phyloP scores from a whole-genome alignment of 164 flowering plant species.

The Vitis rupestris region DNA sequence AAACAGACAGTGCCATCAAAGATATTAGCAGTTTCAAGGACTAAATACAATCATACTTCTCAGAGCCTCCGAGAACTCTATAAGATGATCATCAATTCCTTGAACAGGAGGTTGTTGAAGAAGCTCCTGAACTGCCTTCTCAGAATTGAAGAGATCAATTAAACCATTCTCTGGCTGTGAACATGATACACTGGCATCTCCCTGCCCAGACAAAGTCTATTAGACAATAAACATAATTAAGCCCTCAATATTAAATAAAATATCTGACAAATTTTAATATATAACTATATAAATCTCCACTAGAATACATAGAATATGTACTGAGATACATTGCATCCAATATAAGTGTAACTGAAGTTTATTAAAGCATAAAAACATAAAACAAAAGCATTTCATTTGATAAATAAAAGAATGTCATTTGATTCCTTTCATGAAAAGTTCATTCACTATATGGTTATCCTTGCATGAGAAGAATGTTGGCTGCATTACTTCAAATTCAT shows the following conservation, averaged over 20 bases:
- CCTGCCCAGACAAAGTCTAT: slow-evolving; percentile 32
- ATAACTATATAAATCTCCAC: background rate
- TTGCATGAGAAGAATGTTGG: background rate
- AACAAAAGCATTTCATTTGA: background rate
- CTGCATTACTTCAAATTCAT: too few relatives aligned
- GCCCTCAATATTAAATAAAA: too few relatives aligned
- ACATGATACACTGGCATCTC: slow-evolving; percentile 36
- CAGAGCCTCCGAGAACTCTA: slow-evolving; percentile 92
- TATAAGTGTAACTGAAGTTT: background rate
- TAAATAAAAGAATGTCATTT: background rate
- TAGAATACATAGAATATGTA: background rate
- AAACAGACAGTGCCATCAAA: background rate
- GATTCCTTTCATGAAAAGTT: background rate
- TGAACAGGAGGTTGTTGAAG: slow-evolving; percentile 53
- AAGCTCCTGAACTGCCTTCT: slow-evolving; percentile 61
- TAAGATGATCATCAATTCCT: slow-evolving; percentile 80
- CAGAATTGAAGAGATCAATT: slow-evolving; percentile 47
- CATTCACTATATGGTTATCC: background rate
- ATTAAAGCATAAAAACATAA: background rate
- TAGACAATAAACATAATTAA: slow-evolving; percentile 2
- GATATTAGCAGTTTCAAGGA: background rate
- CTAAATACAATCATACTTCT: slow-evolving; percentile 57
- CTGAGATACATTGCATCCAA: background rate
- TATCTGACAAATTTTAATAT: background rate
- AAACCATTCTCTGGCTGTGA: slow-evolving; percentile 57